Evolutionary conservation across 148 eudicot genomes (phyloP).

Genomic region (Spergularia bocconei): DNA sequence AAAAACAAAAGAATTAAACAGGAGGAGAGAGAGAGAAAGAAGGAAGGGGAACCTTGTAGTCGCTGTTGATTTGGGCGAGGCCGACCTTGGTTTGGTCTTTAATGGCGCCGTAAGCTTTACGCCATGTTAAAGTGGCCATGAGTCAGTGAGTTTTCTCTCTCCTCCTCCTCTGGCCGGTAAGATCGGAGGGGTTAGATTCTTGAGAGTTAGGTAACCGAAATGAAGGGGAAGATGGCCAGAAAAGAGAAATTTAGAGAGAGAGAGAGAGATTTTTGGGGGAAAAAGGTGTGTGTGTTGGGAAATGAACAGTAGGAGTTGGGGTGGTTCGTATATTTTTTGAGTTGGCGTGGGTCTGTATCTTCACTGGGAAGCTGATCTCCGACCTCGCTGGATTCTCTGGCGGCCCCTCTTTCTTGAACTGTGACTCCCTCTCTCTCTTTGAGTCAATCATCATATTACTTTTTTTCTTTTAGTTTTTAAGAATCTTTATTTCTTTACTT

Average conservation of each 20-base stretch:
- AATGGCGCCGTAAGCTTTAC: slow-evolving; percentile 89
- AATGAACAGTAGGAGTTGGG: background rate
- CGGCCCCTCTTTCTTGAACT: background rate
- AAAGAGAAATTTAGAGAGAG: too few species aligned
- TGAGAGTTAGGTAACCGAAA: background rate
- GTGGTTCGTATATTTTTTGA: background rate
- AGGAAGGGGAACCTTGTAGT: slow-evolving; percentile 56
- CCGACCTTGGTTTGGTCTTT: slow-evolving; percentile 96
- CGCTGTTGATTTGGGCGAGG: slow-evolving; percentile 91
- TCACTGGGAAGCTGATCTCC: background rate
- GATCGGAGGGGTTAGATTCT: slow-evolving; percentile 24
- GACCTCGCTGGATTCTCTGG: background rate
- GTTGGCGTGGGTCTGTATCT: slow-evolving; percentile 1
- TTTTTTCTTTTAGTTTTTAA: too few species aligned
- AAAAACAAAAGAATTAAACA: background rate
- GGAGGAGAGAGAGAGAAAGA: background rate
- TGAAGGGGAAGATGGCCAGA: background rate
- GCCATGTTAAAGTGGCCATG: slow-evolving; percentile 83
- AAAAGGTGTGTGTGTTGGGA: background rate
- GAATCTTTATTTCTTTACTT: too few species aligned
- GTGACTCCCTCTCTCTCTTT: too few species aligned
- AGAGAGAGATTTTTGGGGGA: background rate
- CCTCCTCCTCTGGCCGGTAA: slow-evolving; percentile 23
- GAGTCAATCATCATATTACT: too few species aligned
- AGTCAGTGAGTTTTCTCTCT: slow-evolving; percentile 10